Percentiles rank a stretch among this genome's conserved stretches.
Evolutionary conservation across 805 yeast genomes (phyloP).

Genomic region (Saccharomyces paradoxus): DNA sequence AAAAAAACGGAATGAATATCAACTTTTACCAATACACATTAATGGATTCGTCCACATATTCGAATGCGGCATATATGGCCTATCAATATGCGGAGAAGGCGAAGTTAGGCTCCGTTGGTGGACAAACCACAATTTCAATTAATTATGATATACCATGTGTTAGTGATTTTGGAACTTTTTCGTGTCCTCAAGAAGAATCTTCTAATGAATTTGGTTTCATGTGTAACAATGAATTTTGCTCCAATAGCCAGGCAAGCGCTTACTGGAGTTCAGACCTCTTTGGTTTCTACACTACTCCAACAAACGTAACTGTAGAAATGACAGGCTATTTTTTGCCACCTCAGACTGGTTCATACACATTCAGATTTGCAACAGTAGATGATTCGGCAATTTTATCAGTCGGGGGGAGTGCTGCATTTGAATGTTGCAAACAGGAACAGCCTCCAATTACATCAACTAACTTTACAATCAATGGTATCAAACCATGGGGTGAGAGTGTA

Average conservation of each 20-base stretch:
- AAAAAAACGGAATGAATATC: neutral
- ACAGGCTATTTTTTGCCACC: constrained; percentile 27
- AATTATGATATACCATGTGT: neutral
- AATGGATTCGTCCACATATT: neutral
- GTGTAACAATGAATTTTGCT: no score
- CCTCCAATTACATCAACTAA: neutral
- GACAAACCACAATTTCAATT: neutral
- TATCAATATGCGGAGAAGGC: neutral
- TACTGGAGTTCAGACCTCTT: neutral
- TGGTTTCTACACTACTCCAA: constrained; percentile 10
- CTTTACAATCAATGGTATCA: constrained; percentile 5
- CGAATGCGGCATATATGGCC: neutral
- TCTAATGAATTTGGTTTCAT: no score
- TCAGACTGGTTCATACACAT: constrained; percentile 26
- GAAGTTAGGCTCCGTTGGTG: neutral
- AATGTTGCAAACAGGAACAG: constrained; percentile 24
- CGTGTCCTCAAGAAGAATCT: no score
- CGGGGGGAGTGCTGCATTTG: constrained; percentile 28
- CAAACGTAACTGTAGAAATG: constrained; percentile 21
- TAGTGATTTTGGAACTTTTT: no score
- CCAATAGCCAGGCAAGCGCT: no score
- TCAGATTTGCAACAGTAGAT: constrained; percentile 22
- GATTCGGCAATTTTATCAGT: constrained; percentile 28
- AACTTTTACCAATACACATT: neutral
- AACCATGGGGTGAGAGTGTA: constrained; percentile 1